Percentiles rank a stretch among this genome's conserved stretches.
Conservation (phyloP, 1,284 basidiomycete species). For the Fistulina hepatica region DNA sequence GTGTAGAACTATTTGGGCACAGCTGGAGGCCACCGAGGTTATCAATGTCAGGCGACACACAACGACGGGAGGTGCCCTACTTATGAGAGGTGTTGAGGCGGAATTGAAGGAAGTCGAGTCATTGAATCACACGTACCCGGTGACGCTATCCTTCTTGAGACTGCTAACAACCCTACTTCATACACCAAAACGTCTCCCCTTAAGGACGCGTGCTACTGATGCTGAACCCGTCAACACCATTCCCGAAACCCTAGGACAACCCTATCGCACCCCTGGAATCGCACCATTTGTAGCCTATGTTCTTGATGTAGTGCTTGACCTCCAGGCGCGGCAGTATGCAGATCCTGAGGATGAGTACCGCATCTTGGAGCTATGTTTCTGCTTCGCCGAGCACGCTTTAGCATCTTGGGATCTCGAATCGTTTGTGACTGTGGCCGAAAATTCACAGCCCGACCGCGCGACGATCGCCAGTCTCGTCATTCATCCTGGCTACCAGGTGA, state of each 20-base stretch:
- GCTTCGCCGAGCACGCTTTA: constrained; percentile 77
- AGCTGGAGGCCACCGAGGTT: constrained; percentile 79
- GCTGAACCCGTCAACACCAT: constrained; percentile 59
- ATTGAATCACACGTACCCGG: constrained; percentile 68
- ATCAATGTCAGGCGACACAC: constrained; percentile 59
- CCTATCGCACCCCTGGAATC: constrained; percentile 68
- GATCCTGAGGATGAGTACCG: constrained; percentile 76
- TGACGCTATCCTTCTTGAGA: constrained; percentile 80
- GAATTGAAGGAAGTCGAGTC: constrained; percentile 85
- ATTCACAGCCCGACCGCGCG: constrained; percentile 39
- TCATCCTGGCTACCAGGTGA: constrained; percentile 85
- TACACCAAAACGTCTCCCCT: constrained; percentile 55
- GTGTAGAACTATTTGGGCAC: constrained; percentile 70
- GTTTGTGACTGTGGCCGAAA: constrained; percentile 41
- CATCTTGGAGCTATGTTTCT: constrained; percentile 76
- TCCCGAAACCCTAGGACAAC: constrained; percentile 65
- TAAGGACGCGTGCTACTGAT: constrained; percentile 49
- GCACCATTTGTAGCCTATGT: constrained; percentile 76
- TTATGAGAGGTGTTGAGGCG: constrained; percentile 56
- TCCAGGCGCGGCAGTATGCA: constrained; percentile 64
- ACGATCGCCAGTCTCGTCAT: constrained; percentile 43
- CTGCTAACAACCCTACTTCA: constrained; percentile 77
- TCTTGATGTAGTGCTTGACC: constrained; percentile 79
- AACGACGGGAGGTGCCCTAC: constrained; percentile 27
- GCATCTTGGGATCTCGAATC: constrained; percentile 73